Evolutionary conservation across 2,329 filamentous ascomycete species (phyloP).

Genomic region (Ophiocordyceps camponoti-saundersi): DNA sequence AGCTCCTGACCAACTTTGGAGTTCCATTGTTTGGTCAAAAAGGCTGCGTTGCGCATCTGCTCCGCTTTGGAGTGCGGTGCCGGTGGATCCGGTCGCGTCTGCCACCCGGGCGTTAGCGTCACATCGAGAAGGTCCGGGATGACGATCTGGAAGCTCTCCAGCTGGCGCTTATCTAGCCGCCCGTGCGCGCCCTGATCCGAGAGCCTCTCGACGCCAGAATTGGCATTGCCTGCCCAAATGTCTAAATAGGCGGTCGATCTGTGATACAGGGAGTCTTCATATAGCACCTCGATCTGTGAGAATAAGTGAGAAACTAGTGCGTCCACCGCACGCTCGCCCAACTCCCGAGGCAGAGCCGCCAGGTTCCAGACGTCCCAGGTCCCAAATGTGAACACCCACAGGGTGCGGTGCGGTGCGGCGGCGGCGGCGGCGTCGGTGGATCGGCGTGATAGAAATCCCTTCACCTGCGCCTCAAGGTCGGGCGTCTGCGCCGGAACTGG

Average conservation of each 20-base stretch:
- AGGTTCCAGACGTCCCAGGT: conserved; percentile 38
- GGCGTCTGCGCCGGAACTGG: conserved; percentile 19
- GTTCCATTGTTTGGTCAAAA: conserved; percentile 34
- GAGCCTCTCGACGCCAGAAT: conserved; percentile 10
- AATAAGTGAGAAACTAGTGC: conserved; percentile 22
- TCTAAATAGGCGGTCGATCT: conserved; percentile 28
- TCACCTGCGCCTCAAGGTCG: conserved; percentile 27
- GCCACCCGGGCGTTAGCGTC: conserved; percentile 36
- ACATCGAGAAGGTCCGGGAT: conserved; percentile 36
- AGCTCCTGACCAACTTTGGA: conserved; percentile 20
- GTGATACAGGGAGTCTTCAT: conserved; percentile 22
- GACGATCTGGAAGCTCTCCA: conserved; percentile 30
- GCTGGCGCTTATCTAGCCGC: conserved; percentile 10
- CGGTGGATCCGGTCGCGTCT: conserved; percentile 23
- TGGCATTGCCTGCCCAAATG: conserved; percentile 16
- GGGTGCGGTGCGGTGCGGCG: conserved; percentile 23
- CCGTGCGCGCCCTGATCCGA: conserved; percentile 8
- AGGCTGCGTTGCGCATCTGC: conserved; percentile 35
- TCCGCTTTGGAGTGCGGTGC: conserved; percentile 29
- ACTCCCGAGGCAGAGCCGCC: conserved; percentile 24
- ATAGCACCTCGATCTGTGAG: conserved; percentile 27
- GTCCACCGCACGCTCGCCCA: conserved; percentile 19
- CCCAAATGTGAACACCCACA: conserved; percentile 36
- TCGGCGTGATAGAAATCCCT: conserved; percentile 24
- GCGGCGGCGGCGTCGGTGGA: conserved; percentile 11